phyloP scores from a whole-genome alignment of 352 stramenopile species.

The Phytophthora megakarya region DNA sequence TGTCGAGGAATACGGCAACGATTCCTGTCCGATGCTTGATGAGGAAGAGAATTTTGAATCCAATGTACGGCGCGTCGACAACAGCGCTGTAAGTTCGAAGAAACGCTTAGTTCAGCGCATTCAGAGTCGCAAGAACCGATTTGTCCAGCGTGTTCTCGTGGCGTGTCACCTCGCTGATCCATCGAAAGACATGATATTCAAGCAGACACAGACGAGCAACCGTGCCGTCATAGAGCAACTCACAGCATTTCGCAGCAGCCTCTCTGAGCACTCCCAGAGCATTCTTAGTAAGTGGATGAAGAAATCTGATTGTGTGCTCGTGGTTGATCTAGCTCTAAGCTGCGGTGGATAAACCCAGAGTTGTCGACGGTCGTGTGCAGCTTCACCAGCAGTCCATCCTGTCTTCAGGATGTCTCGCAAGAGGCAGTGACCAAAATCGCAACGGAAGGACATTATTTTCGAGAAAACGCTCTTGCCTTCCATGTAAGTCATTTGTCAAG shows the following conservation, averaged over 20 bases:
- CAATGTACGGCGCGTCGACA: conserved; percentile 37
- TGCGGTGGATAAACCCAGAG: conserved; percentile 22
- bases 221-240: conserved; percentile 49
- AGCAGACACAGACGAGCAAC: conserved; percentile 50
- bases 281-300: conserved; percentile 52
- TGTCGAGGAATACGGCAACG: not conserved
- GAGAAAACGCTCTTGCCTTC: conserved; percentile 29
- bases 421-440: conserved; percentile 8
- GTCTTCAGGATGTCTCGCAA: conserved; percentile 22
- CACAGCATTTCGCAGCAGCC: conserved; percentile 36
- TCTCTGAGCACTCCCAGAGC: conserved; percentile 54
- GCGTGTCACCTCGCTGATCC: conserved; percentile 49
- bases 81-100: conserved; percentile 18
- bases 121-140: conserved; percentile 62
- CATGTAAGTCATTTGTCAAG: conserved; percentile 20
- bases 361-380: conserved; percentile 38
- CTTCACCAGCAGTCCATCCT: conserved; percentile 29
- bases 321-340: too few relatives aligned
- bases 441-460: conserved; percentile 25
- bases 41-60: conserved; percentile 27
- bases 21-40: conserved; percentile 31
- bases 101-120: conserved; percentile 35
- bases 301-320: not conserved
- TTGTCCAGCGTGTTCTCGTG: conserved; percentile 68
- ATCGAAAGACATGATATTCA: conserved; percentile 60